These are phyloP conservation scores for Fusarium austroafricanum DNA, from an alignment of 2,329 filamentous ascomycete species.

Conservation along the genomic window DNA sequence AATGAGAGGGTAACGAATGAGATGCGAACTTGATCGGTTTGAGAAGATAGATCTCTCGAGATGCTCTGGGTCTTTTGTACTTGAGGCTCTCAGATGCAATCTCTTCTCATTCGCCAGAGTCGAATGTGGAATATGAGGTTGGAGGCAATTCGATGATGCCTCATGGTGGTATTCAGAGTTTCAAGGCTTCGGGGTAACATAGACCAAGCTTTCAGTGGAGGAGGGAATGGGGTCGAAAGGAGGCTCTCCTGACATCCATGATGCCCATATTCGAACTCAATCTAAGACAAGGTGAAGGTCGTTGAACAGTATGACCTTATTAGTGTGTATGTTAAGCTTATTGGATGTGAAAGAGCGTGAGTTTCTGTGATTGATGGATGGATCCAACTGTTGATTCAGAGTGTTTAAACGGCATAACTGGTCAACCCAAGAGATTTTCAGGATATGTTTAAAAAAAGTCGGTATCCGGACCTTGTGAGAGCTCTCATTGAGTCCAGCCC, in stretches of 20 bases:
- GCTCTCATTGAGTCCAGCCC: not conserved
- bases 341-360: not conserved
- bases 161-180: constrained; percentile 10
- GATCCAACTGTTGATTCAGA: accelerated
- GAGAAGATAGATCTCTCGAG: constrained; percentile 9
- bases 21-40: constrained; percentile 30
- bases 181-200: constrained; percentile 6
- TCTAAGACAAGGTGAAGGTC: not conserved
- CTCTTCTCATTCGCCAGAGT: not conserved
- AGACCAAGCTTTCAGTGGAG: constrained; percentile 11
- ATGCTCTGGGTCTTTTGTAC: constrained; percentile 32
- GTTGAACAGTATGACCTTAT: not conserved
- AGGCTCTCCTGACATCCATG: constrained; percentile 17
- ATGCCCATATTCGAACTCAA: constrained; percentile 5
- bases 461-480: accelerated
- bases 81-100: not conserved
- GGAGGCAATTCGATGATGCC: not conserved
- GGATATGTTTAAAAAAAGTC: not conserved
- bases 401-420: not conserved
- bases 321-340: not conserved
- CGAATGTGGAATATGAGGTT: constrained; percentile 4
- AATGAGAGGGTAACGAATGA: constrained; percentile 36
- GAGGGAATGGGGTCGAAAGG: not conserved
- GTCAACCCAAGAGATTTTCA: not conserved
- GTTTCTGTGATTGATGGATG: not conserved